These are phyloP conservation scores for Casuarina equisetifolia DNA, from an alignment of 306 rosid genomes.

Conservation along the genomic window DNA sequence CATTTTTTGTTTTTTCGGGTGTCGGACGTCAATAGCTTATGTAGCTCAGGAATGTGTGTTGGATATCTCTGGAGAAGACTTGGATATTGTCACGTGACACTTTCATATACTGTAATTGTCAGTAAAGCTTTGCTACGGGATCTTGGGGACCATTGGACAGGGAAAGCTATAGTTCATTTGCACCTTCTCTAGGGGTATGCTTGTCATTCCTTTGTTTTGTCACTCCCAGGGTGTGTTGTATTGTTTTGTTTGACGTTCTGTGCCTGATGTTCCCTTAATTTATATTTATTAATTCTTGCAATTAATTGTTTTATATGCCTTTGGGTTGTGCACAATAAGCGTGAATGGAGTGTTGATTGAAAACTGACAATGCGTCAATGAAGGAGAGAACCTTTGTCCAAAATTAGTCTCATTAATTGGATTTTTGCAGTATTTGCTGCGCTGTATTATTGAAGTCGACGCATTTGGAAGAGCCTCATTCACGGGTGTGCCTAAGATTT, in stretches of 20 bases:
- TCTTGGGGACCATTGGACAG: conserved; percentile 34
- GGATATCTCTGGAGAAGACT: conserved; percentile 30
- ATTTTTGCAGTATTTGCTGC: too few relatives aligned
- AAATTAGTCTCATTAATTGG: too few relatives aligned
- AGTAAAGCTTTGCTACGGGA: conserved; percentile 35
- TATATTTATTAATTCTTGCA: conserved; percentile 34
- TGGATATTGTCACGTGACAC: conserved; percentile 25
- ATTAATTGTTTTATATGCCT: background rate
- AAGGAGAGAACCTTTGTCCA: background rate
- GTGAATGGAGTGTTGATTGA: background rate
- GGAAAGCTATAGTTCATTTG: conserved; percentile 25
- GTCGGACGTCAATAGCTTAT: conserved; percentile 33
- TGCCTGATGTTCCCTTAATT: conserved; percentile 18
- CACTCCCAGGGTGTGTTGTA: conserved; percentile 37
- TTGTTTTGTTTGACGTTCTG: conserved; percentile 35
- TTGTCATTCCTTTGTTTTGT: conserved; percentile 25
- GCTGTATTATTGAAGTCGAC: too few relatives aligned
- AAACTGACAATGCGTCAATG: background rate
- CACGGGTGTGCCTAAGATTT: background rate
- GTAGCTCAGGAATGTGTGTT: conserved; percentile 27
- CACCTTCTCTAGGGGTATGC: conserved; percentile 24
- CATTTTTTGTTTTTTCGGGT: conserved; percentile 22
- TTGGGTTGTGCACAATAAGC: background rate
- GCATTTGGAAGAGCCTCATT: background rate
- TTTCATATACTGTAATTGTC: conserved; percentile 29